Evolutionary conservation across 2,329 filamentous ascomycete species (phyloP), one percentile per base, ranked within the genome.

Genomic region (Aureobasidium sp.): DNA sequence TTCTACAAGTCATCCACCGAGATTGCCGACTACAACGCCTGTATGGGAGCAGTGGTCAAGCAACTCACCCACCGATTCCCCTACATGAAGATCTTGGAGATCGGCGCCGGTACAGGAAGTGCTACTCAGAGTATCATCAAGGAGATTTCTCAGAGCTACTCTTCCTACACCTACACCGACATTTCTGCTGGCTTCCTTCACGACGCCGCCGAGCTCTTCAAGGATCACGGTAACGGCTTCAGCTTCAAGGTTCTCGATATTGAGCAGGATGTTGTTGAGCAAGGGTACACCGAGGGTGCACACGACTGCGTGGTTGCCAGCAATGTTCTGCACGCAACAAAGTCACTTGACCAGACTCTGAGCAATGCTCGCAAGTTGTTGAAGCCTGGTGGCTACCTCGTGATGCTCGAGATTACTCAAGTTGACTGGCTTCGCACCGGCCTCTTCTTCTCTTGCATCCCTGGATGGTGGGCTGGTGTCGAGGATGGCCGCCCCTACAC

Each of bases 141-240:
- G 2, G 52, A 57, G 3, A 63, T 79, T 14, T 39, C 59, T 31
- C n/a, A n/a, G n/a, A 52, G 58, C 8, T 77, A 75, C 49, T 65
- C 69, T 2, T 71, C 70, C 1, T 81, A 81, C 65, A 77, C 75
- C 0, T 81, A 71, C 67, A 81, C 79, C 0, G 78, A 81, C 61
- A 73, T 79, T 14, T 75, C 74, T 0, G 62, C 70, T 3, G 72
- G 70, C 8, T 78, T 77, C 68, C 78, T 64, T 15, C 39, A 31
- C 22, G 31, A 61, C 33, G 35, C 62, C 35, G 31, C 42, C 6
- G 27, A 56, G 9, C 39, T 39, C 33, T 53, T 53, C 40, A 47
- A 47, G 24, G 40, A 45, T 14, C 49, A 44, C 48, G 39, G 39
- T 3, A n/a, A 56, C 5, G 27, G 24, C 31, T 40, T 35, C 5